Conservation (phyloP, 2,329 filamentous ascomycete genomes). For the Penicillium sp. region DNA sequence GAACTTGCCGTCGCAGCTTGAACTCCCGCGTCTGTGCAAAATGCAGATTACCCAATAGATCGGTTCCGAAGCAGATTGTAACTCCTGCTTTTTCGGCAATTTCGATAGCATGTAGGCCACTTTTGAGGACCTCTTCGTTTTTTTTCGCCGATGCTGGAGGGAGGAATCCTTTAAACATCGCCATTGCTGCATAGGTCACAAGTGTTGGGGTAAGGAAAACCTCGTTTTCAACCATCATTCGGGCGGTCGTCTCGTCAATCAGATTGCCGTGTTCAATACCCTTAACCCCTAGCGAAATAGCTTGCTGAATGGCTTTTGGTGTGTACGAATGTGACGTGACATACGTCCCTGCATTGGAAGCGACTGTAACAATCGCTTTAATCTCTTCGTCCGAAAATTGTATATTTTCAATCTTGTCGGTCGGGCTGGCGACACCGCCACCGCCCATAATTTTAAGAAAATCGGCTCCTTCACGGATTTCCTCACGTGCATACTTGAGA, state of each 20-base stretch:
- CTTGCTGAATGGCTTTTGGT: constrained; percentile 56
- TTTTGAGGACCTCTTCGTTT: constrained; percentile 53
- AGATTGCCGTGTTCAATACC: constrained; percentile 60
- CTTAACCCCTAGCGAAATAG: constrained; percentile 56
- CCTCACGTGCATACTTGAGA: constrained; percentile 55
- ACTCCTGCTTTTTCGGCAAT: constrained; percentile 57
- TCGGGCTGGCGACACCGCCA: constrained; percentile 61
- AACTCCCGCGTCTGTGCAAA: constrained; percentile 54
- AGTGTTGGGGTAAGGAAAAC: constrained; percentile 59
- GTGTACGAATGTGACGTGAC: constrained; percentile 64
- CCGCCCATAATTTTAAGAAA: constrained; percentile 66
- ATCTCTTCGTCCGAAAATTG: constrained; percentile 63
- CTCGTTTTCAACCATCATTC: constrained; percentile 51
- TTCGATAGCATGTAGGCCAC: constrained; percentile 51
- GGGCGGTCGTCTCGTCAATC: constrained; percentile 49
- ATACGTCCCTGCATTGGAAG: constrained; percentile 53
- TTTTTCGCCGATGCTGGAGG: constrained; percentile 39
- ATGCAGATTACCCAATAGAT: constrained; percentile 55
- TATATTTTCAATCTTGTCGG: constrained; percentile 55
- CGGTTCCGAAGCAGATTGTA: constrained; percentile 59
- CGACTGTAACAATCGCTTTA: constrained; percentile 55
- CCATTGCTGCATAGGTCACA: constrained; percentile 54
- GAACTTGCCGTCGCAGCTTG: constrained; percentile 45
- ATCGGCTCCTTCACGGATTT: constrained; percentile 59
- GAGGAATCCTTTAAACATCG: constrained; percentile 9